phyloP scores from a whole-genome alignment of 202 grass and related monocot species.

The Hordeum pubiflorum region DNA sequence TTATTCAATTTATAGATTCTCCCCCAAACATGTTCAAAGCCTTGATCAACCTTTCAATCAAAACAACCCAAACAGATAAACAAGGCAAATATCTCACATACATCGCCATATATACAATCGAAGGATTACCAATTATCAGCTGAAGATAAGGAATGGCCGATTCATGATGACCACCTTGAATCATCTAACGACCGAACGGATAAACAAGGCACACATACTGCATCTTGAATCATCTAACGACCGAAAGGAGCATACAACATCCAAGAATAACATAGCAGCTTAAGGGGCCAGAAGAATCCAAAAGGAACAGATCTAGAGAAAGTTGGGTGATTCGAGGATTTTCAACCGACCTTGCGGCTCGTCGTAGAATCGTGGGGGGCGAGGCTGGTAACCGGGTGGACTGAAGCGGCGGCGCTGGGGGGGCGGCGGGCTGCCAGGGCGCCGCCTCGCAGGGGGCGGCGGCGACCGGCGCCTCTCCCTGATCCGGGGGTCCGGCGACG shows the following conservation, averaged over 20 bases:
- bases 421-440: conserved; percentile 29
- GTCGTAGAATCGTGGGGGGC: conserved; percentile 37
- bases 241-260: neutral
- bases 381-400: conserved; percentile 31
- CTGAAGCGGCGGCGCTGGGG: conserved; percentile 37
- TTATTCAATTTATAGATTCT: neutral
- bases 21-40: neutral
- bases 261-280: neutral
- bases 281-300: neutral
- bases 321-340: neutral
- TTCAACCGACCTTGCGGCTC: conserved; percentile 43
- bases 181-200: neutral
- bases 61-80: neutral
- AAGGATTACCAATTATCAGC: neutral
- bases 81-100: neutral
- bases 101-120: neutral
- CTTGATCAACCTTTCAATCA: neutral
- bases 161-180: neutral
- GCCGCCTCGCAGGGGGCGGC: conserved; percentile 16
- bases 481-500: conserved; percentile 4
- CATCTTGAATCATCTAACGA: neutral
- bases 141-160: neutral
- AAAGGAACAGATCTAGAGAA: neutral
- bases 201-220: neutral
- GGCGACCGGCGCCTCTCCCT: conserved; percentile 39